Conservation (phyloP, 352 stramenopile genomes). For the Globisporangium yorkense region DNA sequence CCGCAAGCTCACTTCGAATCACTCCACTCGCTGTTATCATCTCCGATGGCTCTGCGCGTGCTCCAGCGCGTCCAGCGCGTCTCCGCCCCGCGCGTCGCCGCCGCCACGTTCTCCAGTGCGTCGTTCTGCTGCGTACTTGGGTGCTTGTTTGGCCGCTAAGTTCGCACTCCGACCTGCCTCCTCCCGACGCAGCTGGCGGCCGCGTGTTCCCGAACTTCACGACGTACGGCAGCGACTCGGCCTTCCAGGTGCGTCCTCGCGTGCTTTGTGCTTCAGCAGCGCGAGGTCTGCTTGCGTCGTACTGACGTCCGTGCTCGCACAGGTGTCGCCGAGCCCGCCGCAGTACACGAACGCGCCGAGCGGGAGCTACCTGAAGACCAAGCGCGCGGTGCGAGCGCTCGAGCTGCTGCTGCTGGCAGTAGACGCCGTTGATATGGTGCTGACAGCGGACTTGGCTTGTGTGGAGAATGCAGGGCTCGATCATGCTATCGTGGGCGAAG, state of each 20-base stretch:
- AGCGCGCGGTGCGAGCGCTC: conserved; percentile 40
- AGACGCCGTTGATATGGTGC: background rate
- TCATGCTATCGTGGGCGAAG: conserved; percentile 83
- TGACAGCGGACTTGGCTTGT: background rate
- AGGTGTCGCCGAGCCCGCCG: conserved; percentile 53
- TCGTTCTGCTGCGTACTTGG: background rate
- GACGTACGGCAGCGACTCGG: conserved; percentile 62
- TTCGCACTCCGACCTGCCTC: background rate
- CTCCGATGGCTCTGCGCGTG: conserved; percentile 22
- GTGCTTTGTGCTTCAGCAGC: background rate
- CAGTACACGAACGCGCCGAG: conserved; percentile 46
- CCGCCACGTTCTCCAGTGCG: conserved; percentile 25
- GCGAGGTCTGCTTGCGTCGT: background rate
- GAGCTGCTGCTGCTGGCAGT: background rate
- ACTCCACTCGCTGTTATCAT: background rate
- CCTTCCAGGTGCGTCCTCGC: conserved; percentile 42
- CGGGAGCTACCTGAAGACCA: conserved; percentile 78
- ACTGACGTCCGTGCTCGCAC: background rate
- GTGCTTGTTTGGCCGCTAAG: background rate
- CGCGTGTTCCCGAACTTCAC: conserved; percentile 77
- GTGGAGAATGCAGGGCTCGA: conserved; percentile 37
- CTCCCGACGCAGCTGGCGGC: conserved; percentile 22
- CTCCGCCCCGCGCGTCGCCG: conserved; percentile 6
- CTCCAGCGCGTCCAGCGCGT: conserved; percentile 18
- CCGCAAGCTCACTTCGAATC: background rate